phyloP scores from a whole-genome alignment of 345 rosid genomes.

The Gossypium rotundifolium region DNA sequence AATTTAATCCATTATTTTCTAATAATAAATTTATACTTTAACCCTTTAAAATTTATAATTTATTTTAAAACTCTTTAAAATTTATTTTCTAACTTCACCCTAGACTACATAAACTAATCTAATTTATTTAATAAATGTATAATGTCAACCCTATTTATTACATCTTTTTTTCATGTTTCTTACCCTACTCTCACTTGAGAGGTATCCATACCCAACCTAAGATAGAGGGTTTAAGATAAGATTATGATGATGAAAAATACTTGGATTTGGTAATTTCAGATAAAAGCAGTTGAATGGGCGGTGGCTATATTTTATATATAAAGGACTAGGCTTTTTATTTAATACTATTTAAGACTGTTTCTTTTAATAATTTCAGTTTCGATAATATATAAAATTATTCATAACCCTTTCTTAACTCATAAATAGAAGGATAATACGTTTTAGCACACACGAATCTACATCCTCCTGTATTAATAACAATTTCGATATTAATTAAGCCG shows the following conservation, averaged over 20 bases:
- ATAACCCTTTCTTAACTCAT: rapidly evolving
- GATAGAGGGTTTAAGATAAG: background rate
- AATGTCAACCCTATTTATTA: background rate
- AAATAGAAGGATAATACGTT: too few relatives aligned
- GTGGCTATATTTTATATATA: background rate
- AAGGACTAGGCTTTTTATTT: background rate
- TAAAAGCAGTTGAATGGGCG: background rate
- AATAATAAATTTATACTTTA: too few relatives aligned
- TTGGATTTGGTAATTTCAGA: background rate
- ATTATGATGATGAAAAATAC: background rate
- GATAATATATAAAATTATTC: too few relatives aligned
- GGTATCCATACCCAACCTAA: background rate
- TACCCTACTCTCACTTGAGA: background rate
- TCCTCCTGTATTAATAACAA: too few relatives aligned
- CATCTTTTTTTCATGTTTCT: background rate
- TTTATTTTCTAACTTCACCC: background rate
- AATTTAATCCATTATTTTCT: too few relatives aligned
- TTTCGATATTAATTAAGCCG: rapidly evolving
- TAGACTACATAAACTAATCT: background rate
- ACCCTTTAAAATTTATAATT: too few relatives aligned
- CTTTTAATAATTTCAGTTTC: too few relatives aligned
- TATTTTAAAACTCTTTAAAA: too few relatives aligned
- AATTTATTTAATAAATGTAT: too few relatives aligned
- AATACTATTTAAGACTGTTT: background rate
- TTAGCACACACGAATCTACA: rapidly evolving